Evolutionary conservation across 768 basidiomycete genomes (phyloP).

Genomic region (Kwoniella europaea): DNA sequence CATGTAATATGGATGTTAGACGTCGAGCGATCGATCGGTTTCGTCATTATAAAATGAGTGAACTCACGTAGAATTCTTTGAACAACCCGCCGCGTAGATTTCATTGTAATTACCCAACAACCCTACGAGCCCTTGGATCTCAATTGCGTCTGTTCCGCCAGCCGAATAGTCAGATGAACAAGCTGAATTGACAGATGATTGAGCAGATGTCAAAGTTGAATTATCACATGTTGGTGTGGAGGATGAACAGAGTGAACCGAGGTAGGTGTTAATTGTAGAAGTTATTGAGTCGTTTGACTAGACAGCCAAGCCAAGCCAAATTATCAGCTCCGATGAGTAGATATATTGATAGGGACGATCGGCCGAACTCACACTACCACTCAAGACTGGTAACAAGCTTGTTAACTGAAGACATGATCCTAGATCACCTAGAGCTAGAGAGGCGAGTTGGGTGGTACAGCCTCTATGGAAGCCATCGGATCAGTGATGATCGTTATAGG

Average conservation of each 20-base stretch:
- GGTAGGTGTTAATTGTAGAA: constrained; percentile 48
- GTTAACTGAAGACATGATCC: constrained; percentile 50
- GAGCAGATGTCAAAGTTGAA: constrained; percentile 41
- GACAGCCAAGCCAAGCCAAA: not conserved
- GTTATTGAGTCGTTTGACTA: constrained; percentile 42
- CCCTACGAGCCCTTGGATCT: constrained; percentile 39
- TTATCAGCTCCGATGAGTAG: not conserved
- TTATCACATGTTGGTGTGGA: constrained; percentile 46
- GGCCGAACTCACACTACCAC: constrained; percentile 19
- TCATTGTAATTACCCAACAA: constrained; percentile 46
- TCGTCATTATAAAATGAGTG: not conserved
- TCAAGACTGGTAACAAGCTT: constrained; percentile 37
- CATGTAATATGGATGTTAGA: not conserved
- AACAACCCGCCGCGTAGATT: constrained; percentile 51
- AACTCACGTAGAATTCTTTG: constrained; percentile 52
- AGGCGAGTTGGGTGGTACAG: constrained; percentile 42
- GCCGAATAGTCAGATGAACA: constrained; percentile 46
- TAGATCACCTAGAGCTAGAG: constrained; percentile 42
- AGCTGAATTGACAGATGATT: constrained; percentile 33
- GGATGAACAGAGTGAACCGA: constrained; percentile 46
- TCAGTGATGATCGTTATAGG: not conserved
- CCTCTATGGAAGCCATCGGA: constrained; percentile 7
- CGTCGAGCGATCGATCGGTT: not conserved
- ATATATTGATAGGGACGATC: not conserved
- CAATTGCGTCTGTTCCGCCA: constrained; percentile 37